Evolutionary conservation across 169 alveolate genomes (phyloP).

Genomic region (Sarcocystis neurona): DNA sequence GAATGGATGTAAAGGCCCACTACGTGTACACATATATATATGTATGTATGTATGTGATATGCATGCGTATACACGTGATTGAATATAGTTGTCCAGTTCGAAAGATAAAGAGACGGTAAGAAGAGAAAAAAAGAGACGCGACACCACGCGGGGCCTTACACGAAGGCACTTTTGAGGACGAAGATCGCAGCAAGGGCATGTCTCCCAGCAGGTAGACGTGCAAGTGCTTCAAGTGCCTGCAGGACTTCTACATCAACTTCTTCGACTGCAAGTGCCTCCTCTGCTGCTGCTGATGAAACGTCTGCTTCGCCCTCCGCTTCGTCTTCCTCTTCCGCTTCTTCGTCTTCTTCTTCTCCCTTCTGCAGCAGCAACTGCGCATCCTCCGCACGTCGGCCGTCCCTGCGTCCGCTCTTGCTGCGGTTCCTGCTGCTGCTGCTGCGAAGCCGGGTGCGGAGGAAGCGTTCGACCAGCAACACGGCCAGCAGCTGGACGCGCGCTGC

Average conservation of each 20-base stretch:
- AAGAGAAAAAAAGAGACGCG: no score
- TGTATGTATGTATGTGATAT: no score
- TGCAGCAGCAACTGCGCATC: no score
- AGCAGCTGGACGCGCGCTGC: neutral
- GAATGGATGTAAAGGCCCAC: no score
- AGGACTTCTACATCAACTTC: neutral
- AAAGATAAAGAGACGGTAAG: no score
- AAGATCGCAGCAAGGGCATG: constrained; percentile 24
- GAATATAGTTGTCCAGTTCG: no score
- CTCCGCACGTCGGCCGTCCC: neutral
- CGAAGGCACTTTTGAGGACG: neutral
- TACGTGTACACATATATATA: no score
- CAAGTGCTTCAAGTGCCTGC: neutral
- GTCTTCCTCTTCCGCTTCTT: neutral
- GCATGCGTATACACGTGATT: no score
- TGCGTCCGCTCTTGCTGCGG: neutral
- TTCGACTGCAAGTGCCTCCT: neutral
- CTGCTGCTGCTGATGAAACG: neutral
- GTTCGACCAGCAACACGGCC: neutral
- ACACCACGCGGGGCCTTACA: neutral
- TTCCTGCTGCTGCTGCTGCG: neutral
- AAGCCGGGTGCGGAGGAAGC: neutral
- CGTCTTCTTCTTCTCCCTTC: neutral
- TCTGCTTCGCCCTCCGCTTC: neutral
- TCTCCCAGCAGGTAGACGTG: neutral